A percentile compares a stretch with the other conserved stretches of the same genome.
Conservation (phyloP, 2,329 filamentous ascomycete species). For the Arthrobotrys iridis region DNA sequence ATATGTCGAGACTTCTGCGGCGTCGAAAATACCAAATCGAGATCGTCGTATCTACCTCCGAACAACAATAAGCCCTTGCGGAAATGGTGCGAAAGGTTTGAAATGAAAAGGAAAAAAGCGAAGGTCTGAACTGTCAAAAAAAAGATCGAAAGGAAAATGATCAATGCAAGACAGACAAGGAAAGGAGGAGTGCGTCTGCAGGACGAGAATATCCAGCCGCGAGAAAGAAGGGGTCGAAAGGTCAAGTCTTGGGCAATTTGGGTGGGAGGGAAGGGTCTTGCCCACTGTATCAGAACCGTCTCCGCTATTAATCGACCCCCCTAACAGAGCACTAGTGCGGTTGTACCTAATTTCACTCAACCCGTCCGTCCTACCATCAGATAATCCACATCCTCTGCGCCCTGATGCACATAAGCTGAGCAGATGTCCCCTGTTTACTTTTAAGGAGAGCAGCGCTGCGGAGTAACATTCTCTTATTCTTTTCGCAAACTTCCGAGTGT, state of each 20-base stretch:
- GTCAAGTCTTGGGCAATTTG: conserved; percentile 42
- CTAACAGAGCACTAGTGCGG: conserved; percentile 51
- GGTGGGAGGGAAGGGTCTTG: conserved; percentile 51
- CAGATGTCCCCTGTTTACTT: conserved; percentile 41
- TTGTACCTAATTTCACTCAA: conserved; percentile 50
- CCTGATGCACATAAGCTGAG: conserved; percentile 49
- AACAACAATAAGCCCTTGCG: conserved; percentile 45
- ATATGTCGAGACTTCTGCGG: conserved; percentile 42
- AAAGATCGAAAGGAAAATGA: conserved; percentile 43
- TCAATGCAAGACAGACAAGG: conserved; percentile 34
- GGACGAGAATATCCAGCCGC: conserved; percentile 50
- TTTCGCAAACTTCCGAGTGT: conserved; percentile 32
- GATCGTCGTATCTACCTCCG: conserved; percentile 47
- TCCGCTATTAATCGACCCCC: conserved; percentile 53
- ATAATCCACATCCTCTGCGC: conserved; percentile 13
- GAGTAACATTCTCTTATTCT: conserved; percentile 48
- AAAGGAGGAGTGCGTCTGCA: conserved; percentile 51
- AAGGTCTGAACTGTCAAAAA: conserved; percentile 45
- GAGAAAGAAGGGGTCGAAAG: conserved; percentile 28
- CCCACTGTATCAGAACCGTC: conserved; percentile 54
- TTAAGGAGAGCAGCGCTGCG: conserved; percentile 23
- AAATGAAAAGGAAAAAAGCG: conserved; percentile 52
- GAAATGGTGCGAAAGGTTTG: conserved; percentile 37
- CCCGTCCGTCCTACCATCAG: conserved; percentile 30
- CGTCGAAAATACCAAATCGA: conserved; percentile 35